phyloP scores from a whole-genome alignment of 441 rosid genomes.

The Pelargonium cotyledonis region DNA sequence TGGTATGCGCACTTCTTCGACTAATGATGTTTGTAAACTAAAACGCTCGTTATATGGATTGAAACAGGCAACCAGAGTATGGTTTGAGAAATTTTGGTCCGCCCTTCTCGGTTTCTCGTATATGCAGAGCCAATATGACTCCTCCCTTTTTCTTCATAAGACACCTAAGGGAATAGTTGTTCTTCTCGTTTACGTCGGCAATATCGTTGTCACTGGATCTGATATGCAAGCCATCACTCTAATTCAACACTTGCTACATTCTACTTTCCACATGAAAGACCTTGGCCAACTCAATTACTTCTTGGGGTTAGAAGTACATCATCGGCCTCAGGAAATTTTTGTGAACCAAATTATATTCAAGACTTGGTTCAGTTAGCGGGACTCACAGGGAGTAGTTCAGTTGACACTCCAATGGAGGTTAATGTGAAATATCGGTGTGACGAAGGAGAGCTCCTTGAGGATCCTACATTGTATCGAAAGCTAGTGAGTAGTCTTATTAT shows the following conservation, averaged over 20 bases:
- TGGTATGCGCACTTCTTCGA: not conserved
- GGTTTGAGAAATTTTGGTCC: not conserved
- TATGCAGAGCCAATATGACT: not conserved
- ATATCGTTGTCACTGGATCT: not conserved
- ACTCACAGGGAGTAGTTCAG: not conserved
- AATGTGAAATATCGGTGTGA: not conserved
- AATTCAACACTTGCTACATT: not conserved
- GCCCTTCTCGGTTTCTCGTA: not conserved
- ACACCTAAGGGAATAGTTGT: not conserved
- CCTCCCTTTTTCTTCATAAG: not conserved
- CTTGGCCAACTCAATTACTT: not conserved
- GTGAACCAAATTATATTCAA: not conserved
- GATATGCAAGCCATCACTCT: not conserved
- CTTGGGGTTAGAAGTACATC: not conserved
- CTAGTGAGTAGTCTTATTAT: not conserved
- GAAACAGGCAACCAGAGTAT: not conserved
- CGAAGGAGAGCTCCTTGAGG: not conserved
- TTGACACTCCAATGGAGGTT: not conserved
- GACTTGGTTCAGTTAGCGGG: not conserved
- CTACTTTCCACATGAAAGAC: not conserved
- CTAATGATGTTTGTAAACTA: constrained; percentile 2
- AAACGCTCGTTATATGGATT: not conserved
- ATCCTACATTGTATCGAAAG: not conserved
- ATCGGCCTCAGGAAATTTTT: not conserved
- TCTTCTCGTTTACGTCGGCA: not conserved